Conservation (phyloP, 495 filamentous ascomycete genomes). For the Aspergillus steynii region DNA sequence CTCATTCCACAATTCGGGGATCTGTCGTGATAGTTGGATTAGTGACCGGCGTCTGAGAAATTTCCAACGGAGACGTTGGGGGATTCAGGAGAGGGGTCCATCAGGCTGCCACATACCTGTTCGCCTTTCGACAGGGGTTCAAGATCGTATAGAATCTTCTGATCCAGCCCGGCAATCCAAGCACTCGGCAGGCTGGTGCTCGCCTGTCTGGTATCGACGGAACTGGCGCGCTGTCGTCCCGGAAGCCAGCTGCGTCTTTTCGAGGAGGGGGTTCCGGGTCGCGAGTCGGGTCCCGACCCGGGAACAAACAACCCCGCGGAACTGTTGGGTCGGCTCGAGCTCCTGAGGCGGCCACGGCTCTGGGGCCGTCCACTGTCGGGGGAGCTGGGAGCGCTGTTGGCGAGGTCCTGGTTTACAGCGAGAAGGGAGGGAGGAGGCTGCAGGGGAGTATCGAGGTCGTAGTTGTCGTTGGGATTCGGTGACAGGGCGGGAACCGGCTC, state of each 20-base stretch:
- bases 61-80: background rate
- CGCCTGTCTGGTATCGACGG: slow-evolving; percentile 29
- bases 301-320: slow-evolving; percentile 40
- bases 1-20: slow-evolving; percentile 89
- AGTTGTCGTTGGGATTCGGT: slow-evolving; percentile 26
- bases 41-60: background rate
- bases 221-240: slow-evolving; percentile 42
- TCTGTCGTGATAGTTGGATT: slow-evolving; percentile 39
- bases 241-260: slow-evolving; percentile 59
- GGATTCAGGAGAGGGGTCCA: background rate
- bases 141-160: slow-evolving; percentile 62
- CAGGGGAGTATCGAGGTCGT: slow-evolving; percentile 37
- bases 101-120: slow-evolving; percentile 45
- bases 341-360: slow-evolving; percentile 43
- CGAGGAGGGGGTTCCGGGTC: slow-evolving; percentile 41
- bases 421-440: slow-evolving; percentile 47
- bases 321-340: slow-evolving; percentile 36
- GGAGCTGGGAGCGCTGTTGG: slow-evolving; percentile 33
- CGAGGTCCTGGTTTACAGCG: slow-evolving; percentile 44
- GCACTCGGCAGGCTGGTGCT: slow-evolving; percentile 40
- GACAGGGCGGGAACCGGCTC: slow-evolving; percentile 32
- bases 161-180: slow-evolving; percentile 62
- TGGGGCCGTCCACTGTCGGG: slow-evolving; percentile 36
- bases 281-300: slow-evolving; percentile 37
- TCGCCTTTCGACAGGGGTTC: slow-evolving; percentile 57